Conservation (phyloP, 495 filamentous ascomycete genomes). For the Extremus antarcticus region DNA sequence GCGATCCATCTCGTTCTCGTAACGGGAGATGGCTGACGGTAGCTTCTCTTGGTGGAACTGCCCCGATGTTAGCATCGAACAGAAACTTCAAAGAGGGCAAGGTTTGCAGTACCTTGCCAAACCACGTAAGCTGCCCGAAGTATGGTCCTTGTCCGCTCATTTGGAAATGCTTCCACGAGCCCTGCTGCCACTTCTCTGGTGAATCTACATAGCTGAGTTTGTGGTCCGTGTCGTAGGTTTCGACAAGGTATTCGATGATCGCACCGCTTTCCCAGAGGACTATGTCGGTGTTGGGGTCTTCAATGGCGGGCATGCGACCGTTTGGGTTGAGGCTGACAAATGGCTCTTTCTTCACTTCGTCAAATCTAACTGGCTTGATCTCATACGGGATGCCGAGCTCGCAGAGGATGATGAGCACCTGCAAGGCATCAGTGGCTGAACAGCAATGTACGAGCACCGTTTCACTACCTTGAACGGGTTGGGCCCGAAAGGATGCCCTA, state of each 20-base stretch:
- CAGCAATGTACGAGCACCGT: too few relatives aligned
- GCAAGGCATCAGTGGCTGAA: too few relatives aligned
- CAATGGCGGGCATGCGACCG: conserved; percentile 53
- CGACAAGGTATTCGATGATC: conserved; percentile 20
- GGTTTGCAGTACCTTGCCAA: conserved; percentile 23
- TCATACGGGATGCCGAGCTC: conserved; percentile 52
- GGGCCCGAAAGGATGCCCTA: not conserved
- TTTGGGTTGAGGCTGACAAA: conserved; percentile 58
- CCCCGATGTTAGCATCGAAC: not conserved
- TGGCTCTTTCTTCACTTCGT: conserved; percentile 42
- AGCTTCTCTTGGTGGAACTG: conserved; percentile 30
- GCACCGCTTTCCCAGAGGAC: conserved; percentile 41
- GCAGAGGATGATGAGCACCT: conserved; percentile 51
- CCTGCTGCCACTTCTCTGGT: conserved; percentile 9
- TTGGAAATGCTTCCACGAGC: conserved; percentile 36
- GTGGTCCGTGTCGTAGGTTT: conserved; percentile 15
- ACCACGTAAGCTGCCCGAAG: conserved; percentile 37
- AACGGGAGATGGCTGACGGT: conserved; percentile 32
- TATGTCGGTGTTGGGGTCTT: conserved; percentile 57
- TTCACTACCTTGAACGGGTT: not conserved
- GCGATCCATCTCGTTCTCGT: conserved; percentile 34
- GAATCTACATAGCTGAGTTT: conserved; percentile 8
- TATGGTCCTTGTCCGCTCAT: conserved; percentile 37
- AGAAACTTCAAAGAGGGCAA: not conserved
- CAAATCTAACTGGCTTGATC: conserved; percentile 31